Evolutionary conservation across 352 stramenopile species (phyloP).

Genomic region (Phytophthora vignae): DNA sequence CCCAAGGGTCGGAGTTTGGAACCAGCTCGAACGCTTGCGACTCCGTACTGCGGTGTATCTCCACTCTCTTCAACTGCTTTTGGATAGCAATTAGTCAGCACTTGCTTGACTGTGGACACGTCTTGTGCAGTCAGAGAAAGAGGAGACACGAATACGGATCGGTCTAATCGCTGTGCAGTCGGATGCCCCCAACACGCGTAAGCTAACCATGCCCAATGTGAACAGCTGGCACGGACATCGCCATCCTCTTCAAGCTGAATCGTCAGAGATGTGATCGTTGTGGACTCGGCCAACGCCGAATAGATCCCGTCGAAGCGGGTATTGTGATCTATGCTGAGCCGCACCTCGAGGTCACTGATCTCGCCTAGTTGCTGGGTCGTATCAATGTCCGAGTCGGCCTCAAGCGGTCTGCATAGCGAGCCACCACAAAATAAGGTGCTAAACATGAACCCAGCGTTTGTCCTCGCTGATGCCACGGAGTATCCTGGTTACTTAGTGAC

Average conservation of each 20-base stretch:
- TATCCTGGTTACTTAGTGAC: no score
- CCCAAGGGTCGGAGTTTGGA: not conserved
- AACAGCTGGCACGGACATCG: slow-evolving; percentile 1
- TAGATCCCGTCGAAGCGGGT: no score
- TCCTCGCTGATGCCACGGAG: no score
- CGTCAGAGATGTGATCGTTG: no score
- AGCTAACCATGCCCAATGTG: slow-evolving; percentile 21
- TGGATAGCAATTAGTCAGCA: not conserved
- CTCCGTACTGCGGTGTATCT: not conserved
- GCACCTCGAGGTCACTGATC: no score
- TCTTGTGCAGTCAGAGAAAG: not conserved
- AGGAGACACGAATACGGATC: not conserved
- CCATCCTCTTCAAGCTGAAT: not conserved
- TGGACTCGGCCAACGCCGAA: no score
- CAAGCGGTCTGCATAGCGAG: no score
- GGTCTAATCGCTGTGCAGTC: not conserved
- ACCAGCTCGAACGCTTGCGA: not conserved
- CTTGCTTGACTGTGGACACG: not conserved
- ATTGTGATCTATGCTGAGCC: no score
- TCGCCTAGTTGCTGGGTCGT: no score
- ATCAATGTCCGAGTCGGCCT: no score
- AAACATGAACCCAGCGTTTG: no score
- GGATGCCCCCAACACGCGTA: slow-evolving; percentile 20
- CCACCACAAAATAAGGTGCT: no score
- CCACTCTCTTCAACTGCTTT: not conserved